Evolutionary conservation across 2,329 filamentous ascomycete genomes (phyloP).

Genomic region (Chaetothyriales sp.): DNA sequence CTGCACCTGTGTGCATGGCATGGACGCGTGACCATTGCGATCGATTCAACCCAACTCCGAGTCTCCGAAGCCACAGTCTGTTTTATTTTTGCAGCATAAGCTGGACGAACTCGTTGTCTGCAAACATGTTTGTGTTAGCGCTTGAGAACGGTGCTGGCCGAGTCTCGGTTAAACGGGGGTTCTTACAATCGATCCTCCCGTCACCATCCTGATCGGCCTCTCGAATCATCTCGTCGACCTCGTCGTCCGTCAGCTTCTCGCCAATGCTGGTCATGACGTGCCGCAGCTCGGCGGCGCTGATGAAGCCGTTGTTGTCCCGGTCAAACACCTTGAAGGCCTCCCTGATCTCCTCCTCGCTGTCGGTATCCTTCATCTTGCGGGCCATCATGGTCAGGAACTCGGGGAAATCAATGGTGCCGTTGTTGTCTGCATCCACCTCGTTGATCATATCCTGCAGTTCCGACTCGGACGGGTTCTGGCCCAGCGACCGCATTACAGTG

Average conservation of each 20-base stretch:
- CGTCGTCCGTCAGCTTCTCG: conserved; percentile 79
- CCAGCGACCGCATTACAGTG: conserved; percentile 79
- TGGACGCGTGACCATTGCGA: not conserved
- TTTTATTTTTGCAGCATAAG: conserved; percentile 91
- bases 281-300: conserved; percentile 72
- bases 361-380: conserved; percentile 85
- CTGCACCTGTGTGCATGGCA: not conserved
- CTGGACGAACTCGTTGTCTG: conserved; percentile 86
- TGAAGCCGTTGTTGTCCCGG: conserved; percentile 83
- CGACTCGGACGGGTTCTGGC: conserved; percentile 79
- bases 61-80: not conserved
- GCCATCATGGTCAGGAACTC: conserved; percentile 92
- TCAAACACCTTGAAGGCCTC: conserved; percentile 86
- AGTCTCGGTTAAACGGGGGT: not conserved
- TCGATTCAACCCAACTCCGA: too few species aligned
- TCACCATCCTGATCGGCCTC: conserved; percentile 83
- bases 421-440: conserved; percentile 84
- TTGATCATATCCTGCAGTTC: conserved; percentile 91
- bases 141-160: not conserved
- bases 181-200: conserved; percentile 72
- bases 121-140: not conserved
- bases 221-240: conserved; percentile 86
- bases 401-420: conserved; percentile 81
- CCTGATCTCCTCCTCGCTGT: conserved; percentile 79
- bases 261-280: conserved; percentile 88